phyloP scores from a whole-genome alignment of 441 rosid species.

The Euphorbia schlechtendalii region DNA sequence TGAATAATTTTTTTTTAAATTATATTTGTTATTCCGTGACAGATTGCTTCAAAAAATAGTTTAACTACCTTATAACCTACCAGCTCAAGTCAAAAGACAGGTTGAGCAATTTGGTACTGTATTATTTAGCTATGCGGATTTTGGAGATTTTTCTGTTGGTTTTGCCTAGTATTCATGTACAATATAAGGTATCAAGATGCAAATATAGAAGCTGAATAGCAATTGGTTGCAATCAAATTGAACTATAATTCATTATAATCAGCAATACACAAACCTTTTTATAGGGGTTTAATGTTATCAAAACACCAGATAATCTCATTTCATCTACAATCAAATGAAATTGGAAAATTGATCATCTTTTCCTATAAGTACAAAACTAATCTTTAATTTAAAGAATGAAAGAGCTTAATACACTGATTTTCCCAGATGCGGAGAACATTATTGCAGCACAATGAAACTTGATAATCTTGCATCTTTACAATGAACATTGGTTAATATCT shows the following conservation, averaged over 20 bases:
- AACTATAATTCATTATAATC: background rate
- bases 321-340: conserved; percentile 9
- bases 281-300: background rate
- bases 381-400: conserved; percentile 5
- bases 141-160: too few species aligned
- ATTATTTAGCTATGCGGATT: conserved; percentile 15
- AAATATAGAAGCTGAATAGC: too few species aligned
- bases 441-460: background rate
- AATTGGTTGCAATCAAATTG: background rate
- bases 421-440: background rate
- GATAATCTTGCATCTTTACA: conserved; percentile 23
- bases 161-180: background rate
- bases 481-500: conserved; percentile 11
- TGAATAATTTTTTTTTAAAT: conserved; percentile 1
- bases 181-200: too few species aligned
- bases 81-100: conserved; percentile 17
- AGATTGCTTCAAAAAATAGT: conserved; percentile 16
- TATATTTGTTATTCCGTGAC: conserved; percentile 1
- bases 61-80: conserved; percentile 15
- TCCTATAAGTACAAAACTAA: background rate
- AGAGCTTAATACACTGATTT: background rate
- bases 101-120: conserved; percentile 12
- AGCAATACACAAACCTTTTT: background rate
- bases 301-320: conserved; percentile 5
- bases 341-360: conserved; percentile 15